Evolutionary conservation across 768 basidiomycete species (phyloP), one percentile per base, ranked within the genome.

Genomic region (Pulveroboletus sp.): DNA sequence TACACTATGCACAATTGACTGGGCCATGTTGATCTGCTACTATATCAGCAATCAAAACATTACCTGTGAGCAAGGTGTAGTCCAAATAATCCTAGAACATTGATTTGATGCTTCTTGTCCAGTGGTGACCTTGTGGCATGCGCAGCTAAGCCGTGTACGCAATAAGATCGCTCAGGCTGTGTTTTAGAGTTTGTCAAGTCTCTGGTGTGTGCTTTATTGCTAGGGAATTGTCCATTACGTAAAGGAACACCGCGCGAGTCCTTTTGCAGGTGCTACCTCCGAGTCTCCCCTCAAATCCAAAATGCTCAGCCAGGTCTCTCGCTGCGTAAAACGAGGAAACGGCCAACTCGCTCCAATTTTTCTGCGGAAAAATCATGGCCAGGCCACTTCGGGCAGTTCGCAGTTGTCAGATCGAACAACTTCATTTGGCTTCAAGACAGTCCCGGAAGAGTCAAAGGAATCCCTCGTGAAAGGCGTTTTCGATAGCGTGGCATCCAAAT

Each of bases 401-500:
- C 50, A 57, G 26, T 38, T 55, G n/a, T 56, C 67, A 13, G 47
- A 53, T 49, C 69, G 66, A 31, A 88, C 85, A 6, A 77, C 93
- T 0, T 95, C 96, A 31, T 99, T 99, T 67, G 96, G 96, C 26
- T 99, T 93, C 78, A 80, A 76, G 69, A 89, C 85, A 7, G 84
- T 99, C 3, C 87, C 88, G 13, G 88, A 91, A 65, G 83, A 88
- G 31, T 67, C 77, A 32, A 99, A 99, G 66, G 95, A 98, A 71
- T 72, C 78, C 2, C 77, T 98, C 40, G 96, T 99, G 54, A 91
- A 89, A 61, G 80, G 80, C 56, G 94, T 99, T 45, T 99, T 99
- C 71, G 84, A 90, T 63, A 95, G 91, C 7, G 96, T 99, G 50
- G 93, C 96, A 38, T 86, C 90, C 32, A 86, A 80, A 39, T 99